Evolutionary conservation across 2,329 filamentous ascomycete genomes (phyloP), one percentile per base, ranked within the genome.

Genomic region (Penicillium glabrum): DNA sequence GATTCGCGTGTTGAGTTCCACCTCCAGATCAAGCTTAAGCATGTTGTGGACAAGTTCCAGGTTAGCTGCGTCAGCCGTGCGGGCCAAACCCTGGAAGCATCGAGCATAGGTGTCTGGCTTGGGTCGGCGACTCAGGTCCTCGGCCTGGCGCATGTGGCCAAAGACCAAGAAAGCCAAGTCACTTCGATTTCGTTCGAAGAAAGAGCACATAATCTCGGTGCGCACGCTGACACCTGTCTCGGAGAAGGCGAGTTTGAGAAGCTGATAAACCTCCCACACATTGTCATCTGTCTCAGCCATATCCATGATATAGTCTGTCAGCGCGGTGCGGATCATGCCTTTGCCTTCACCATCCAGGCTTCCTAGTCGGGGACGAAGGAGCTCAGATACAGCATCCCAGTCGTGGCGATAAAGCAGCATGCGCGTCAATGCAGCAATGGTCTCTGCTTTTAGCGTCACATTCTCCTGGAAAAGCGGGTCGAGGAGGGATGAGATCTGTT

Each of bases 161-260:
- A 99, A 97, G 33, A 96, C 86, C 60, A 92, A 83, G 46, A 86
- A 86, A 3, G 90, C 93, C 83, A 97, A 92, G 67, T 98, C 93
- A 13, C 90, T 82, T 11, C 92, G 86, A 27, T 84, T 82, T 39
- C 91, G 87, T 8, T 82, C 77, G 69, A 96, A 96, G 75, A 98
- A 97, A 23, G 83, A 80, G 23, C 87, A 82, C 90, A 99, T 96
- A 45, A 97, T 80, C 26, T 81, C 75, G 14, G 87, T 86, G 10
- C 93, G 88, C 49, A 84, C 80, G 2, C 81, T 78, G 6, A 86
- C 80, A n/a, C 84, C 80, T 1, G 88, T 88, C 74, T 80, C 89
- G 69, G 81, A 77, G 61, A 88, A 87, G 10, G 82, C 77, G n/a
- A 81, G 70, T 33, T 79, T 79, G 41, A 86, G 66, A n/a, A 88